Conservation (phyloP, 805 yeast genomes). For the Ogataea saltuana region DNA sequence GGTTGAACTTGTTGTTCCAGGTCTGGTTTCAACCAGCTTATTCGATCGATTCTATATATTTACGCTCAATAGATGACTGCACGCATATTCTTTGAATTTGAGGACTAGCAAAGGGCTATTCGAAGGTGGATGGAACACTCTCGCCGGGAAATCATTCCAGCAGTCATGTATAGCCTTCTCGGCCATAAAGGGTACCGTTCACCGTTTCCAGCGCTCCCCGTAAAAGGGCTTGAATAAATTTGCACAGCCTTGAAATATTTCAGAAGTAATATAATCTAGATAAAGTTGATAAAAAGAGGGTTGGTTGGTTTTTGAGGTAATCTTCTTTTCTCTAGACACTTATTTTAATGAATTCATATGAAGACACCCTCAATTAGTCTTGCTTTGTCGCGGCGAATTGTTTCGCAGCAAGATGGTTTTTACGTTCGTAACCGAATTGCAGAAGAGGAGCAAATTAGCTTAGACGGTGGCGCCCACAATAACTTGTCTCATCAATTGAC, state of each 20-base stretch:
- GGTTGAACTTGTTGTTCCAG: not conserved
- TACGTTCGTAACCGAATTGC: slow-evolving; percentile 2
- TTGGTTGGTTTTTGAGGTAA: too few species aligned
- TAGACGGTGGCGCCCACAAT: slow-evolving; percentile 4
- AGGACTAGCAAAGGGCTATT: too few species aligned
- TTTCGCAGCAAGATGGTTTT: slow-evolving; percentile 2
- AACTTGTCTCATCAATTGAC: slow-evolving; percentile 6
- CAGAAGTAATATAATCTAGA: not conserved
- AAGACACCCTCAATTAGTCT: slow-evolving; percentile 16
- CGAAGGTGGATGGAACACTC: too few species aligned
- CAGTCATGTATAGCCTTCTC: too few species aligned
- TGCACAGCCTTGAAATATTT: not conserved
- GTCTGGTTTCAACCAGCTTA: not conserved
- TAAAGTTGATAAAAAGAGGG: not conserved
- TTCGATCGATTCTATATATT: slow-evolving; percentile 7
- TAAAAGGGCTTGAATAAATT: too few species aligned
- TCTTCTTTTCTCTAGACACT: not conserved
- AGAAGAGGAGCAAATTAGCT: not conserved
- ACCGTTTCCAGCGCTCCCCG: too few species aligned
- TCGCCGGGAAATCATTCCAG: too few species aligned
- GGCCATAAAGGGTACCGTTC: too few species aligned
- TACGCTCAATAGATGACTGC: slow-evolving; percentile 6
- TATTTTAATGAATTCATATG: slow-evolving; percentile 7
- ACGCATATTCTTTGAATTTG: too few species aligned
- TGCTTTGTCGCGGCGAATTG: slow-evolving; percentile 15